Conservation (phyloP, 202 grass and related monocot genomes). For the Panicum virgatum region DNA sequence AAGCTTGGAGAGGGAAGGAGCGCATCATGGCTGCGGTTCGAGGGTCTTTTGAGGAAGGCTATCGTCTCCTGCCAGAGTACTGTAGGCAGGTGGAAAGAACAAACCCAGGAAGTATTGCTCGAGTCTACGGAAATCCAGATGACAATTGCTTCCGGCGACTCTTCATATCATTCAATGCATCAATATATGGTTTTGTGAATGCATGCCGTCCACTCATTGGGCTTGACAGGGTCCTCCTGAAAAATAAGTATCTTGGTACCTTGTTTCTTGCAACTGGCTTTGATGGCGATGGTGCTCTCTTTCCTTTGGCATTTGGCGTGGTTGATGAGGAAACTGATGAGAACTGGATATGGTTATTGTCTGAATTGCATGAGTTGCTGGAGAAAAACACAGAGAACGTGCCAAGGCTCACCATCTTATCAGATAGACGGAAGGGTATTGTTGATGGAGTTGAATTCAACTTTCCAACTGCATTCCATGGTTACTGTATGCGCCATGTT, state of each 20-base stretch:
- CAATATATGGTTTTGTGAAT: constrained; percentile 95
- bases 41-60: constrained; percentile 98
- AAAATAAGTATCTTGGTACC: constrained; percentile 97
- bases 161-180: constrained; percentile 94
- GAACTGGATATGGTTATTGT: constrained; percentile 97
- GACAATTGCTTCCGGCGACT: constrained; percentile 83
- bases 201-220: constrained; percentile 95
- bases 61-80: constrained; percentile 82
- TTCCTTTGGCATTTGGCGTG: constrained; percentile 92
- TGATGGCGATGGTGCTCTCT: constrained; percentile 91
- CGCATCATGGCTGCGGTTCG: constrained; percentile 90
- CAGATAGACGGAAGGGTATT: constrained; percentile 88
- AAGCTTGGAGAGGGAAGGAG: constrained; percentile 99
- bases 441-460: constrained; percentile 95
- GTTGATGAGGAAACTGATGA: constrained; percentile 96
- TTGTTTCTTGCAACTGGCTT: constrained; percentile 91
- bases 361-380: constrained; percentile 82
- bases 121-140: constrained; percentile 70
- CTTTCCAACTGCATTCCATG: constrained; percentile 97
- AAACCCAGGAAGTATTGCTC: constrained; percentile 87
- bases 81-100: constrained; percentile 84
- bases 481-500: constrained; percentile 86
- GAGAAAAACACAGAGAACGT: constrained; percentile 96
- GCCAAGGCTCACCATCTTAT: constrained; percentile 94
- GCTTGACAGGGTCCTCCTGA: constrained; percentile 78